Base-by-base conservation (phyloP, 768 basidiomycete species). In the Lentinus tigrinus region DNA sequence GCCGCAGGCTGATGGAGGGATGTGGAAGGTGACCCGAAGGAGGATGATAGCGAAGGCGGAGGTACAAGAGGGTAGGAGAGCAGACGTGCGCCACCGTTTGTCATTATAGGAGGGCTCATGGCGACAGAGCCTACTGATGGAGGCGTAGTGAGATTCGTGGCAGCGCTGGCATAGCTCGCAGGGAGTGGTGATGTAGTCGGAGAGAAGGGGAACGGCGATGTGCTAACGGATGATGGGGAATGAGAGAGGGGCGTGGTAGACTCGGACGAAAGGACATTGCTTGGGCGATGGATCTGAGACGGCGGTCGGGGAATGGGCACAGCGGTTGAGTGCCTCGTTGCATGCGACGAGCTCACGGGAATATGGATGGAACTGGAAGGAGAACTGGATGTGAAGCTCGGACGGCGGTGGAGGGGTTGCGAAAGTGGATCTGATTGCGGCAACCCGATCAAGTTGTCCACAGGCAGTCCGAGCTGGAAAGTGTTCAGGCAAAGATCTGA, bases 1-100 rank as follows among this genome's bases (percentile, higher is more conserved):
- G 48, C 52, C 21, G 27, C 52, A 21, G 57, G 50, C 9, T 58
- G 59, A 39, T 56, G 46, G 27, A 55, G 54, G 6, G 58, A 53
- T 16, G 58, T 40, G 6, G 56, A 47, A 11, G 64, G 65, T 1
- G 65, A 65, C 14, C 91, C 91, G 63, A 90, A 87, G 10, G 70
- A 71, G 7, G 70, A 71, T 3, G 68, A 66, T 5, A 71, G 59
- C 8, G 70, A 74, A 3, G 91, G 91, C 11, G 91, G 91, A 2
- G 92, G 91, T 0, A 93, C 92, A 6, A 85, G 86, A 0, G 91
- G 91, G 64, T 94, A 94, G 4, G 89, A 81, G 50, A 93, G 77
- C 14, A 78, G 70, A 48, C 74, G 70, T 66, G 71, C 9, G 66
- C 75, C 52, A 63, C 72, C 73, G 47, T 70, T 70, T 27, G 76